Percentiles rank a stretch among this genome's conserved stretches.
Conservation (phyloP, 2,329 filamentous ascomycete genomes). For the Stachybotrys chlorohalonatus region DNA sequence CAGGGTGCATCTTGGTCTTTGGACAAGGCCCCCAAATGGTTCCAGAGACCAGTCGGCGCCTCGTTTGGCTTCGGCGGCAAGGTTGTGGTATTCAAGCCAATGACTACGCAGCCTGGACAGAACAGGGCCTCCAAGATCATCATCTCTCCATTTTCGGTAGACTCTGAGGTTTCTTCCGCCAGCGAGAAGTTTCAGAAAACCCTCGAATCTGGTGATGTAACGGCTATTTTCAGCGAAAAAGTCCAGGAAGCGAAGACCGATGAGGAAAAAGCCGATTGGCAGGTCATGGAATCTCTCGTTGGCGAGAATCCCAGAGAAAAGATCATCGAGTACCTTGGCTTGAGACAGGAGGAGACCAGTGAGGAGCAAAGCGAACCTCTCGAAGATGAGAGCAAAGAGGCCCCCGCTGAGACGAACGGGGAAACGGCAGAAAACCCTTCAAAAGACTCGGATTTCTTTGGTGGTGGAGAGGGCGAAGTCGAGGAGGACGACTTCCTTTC, state of each 20-base stretch:
- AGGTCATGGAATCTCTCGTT: conserved; percentile 81
- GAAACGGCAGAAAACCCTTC: conserved; percentile 41
- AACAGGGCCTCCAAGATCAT: conserved; percentile 64
- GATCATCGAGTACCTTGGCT: conserved; percentile 85
- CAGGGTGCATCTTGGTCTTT: conserved; percentile 86
- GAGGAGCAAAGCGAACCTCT: conserved; percentile 29
- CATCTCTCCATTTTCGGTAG: conserved; percentile 82
- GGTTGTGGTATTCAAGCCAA: conserved; percentile 64
- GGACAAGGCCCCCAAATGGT: conserved; percentile 79
- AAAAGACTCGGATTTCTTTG: conserved; percentile 70
- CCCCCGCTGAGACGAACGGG: conserved; percentile 19
- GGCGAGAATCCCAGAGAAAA: conserved; percentile 77
- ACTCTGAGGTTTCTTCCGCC: conserved; percentile 73
- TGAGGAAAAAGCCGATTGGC: conserved; percentile 94
- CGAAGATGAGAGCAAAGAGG: conserved; percentile 11
- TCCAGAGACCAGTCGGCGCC: conserved; percentile 73
- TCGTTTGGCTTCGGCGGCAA: conserved; percentile 96
- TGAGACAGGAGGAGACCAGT: conserved; percentile 51
- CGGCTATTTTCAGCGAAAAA: conserved; percentile 70
- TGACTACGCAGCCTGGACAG: conserved; percentile 51
- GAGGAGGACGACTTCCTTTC: conserved; percentile 82
- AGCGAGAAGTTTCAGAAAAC: conserved; percentile 83
- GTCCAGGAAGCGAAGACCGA: conserved; percentile 68
- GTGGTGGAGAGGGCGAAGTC: conserved; percentile 48
- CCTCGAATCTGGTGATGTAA: conserved; percentile 67